A percentile compares a stretch with the other conserved stretches of the same genome.
phyloP scores from a whole-genome alignment of 2,329 filamentous ascomycete genomes.

The Onygenales sp. region DNA sequence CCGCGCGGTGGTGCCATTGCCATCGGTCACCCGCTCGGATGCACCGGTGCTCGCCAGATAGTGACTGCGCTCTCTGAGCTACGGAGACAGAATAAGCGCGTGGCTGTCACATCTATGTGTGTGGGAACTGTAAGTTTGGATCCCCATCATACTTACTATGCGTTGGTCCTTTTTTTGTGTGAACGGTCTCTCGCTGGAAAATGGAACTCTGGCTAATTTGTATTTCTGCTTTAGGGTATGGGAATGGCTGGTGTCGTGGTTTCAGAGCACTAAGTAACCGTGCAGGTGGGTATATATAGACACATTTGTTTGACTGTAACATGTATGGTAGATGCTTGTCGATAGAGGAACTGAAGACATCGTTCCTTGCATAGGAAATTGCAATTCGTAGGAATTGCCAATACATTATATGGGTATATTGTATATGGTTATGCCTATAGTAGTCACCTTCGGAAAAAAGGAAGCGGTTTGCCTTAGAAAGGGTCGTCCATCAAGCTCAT shows the following conservation, averaged over 20 bases:
- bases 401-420: too few species aligned
- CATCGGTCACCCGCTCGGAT: constrained; percentile 85
- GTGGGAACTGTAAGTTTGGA: constrained; percentile 72
- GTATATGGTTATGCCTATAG: too few species aligned
- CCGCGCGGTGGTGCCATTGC: constrained; percentile 90
- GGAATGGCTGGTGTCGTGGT: constrained; percentile 94
- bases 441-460: too few species aligned
- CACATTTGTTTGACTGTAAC: not conserved
- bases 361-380: too few species aligned
- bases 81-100: constrained; percentile 64
- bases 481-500: too few species aligned
- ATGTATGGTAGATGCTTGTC: too few species aligned
- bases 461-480: too few species aligned
- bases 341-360: too few species aligned
- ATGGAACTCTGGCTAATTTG: not conserved
- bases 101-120: constrained; percentile 90
- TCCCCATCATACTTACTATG: too few species aligned
- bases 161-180: not conserved
- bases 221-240: constrained; percentile 24
- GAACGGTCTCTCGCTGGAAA: not conserved
- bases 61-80: constrained; percentile 81
- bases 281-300: not conserved
- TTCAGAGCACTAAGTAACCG: constrained; percentile 54
- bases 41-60: constrained; percentile 83
- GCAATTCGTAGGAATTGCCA: too few species aligned